These are phyloP conservation scores for Pouteria glomerata DNA, from an alignment of 148 eudicot genomes.

Conservation along the genomic window DNA sequence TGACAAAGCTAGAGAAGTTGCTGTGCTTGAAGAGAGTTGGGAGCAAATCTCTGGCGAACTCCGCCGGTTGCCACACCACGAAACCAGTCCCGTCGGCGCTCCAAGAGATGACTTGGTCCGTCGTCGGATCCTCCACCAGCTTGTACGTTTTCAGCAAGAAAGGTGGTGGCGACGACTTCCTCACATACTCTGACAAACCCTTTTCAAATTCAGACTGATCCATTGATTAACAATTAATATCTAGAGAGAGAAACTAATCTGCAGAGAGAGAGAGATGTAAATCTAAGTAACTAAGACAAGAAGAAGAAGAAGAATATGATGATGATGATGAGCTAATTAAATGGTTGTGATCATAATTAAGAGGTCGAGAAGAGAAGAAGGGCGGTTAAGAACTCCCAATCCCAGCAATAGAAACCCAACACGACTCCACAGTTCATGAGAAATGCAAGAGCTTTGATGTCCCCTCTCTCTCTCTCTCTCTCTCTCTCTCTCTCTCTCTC, in stretches of 20 bases:
- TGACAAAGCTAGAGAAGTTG: conserved; percentile 97
- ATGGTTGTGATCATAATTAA: neutral
- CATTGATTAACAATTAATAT: too few species aligned
- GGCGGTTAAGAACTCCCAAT: conserved; percentile 84
- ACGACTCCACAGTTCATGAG: conserved; percentile 81
- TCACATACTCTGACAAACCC: conserved; percentile 36
- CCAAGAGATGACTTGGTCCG: conserved; percentile 74
- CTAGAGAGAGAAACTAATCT: too few species aligned
- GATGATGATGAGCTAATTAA: neutral
- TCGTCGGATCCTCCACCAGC: conserved; percentile 78
- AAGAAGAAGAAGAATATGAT: neutral
- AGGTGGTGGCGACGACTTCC: conserved; percentile 70
- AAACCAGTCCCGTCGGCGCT: conserved; percentile 66
- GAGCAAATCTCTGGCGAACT: conserved; percentile 82
- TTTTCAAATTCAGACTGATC: conserved; percentile 20
- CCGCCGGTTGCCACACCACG: conserved; percentile 95
- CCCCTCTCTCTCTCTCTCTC: too few species aligned
- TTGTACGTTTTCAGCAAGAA: conserved; percentile 81
- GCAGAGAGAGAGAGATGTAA: too few species aligned
- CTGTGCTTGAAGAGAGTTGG: conserved; percentile 90
- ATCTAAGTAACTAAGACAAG: too few species aligned
- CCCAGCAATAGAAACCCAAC: conserved; percentile 83
- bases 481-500: conserved; percentile 6
- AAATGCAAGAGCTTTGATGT: conserved; percentile 33
- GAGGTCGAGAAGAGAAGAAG: conserved; percentile 67